Conservation (phyloP, 1,284 basidiomycete genomes). For the Malassezia arunalokei region DNA sequence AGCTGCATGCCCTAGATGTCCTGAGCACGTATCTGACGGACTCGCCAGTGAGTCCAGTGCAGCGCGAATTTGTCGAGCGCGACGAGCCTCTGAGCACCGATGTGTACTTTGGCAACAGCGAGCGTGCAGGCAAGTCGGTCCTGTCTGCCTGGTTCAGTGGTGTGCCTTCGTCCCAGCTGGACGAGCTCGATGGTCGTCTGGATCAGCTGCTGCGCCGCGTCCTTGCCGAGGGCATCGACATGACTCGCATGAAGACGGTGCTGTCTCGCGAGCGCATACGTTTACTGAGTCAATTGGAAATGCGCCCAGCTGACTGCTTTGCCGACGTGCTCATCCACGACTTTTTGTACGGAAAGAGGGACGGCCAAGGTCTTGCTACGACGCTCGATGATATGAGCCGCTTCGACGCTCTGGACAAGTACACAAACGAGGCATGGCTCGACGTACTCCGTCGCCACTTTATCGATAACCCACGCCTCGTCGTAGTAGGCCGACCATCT, state of each 20-base stretch:
- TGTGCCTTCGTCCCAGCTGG: slow-evolving; percentile 68
- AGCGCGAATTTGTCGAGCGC: slow-evolving; percentile 84
- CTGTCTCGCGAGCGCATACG: slow-evolving; percentile 78
- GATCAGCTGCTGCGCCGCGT: slow-evolving; percentile 62
- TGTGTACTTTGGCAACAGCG: slow-evolving; percentile 69
- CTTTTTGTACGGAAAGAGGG: slow-evolving; percentile 71
- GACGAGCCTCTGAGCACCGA: slow-evolving; percentile 73
- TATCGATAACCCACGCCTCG: slow-evolving; percentile 32
- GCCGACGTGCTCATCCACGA: slow-evolving; percentile 58
- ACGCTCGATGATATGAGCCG: slow-evolving; percentile 69
- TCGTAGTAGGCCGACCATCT: slow-evolving; percentile 74
- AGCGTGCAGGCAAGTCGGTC: slow-evolving; percentile 57
- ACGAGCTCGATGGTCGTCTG: slow-evolving; percentile 61
- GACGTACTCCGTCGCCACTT: slow-evolving; percentile 62
- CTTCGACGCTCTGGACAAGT: slow-evolving; percentile 55
- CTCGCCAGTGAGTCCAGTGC: slow-evolving; percentile 67
- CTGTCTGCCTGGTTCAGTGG: slow-evolving; percentile 69
- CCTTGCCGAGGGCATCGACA: slow-evolving; percentile 67
- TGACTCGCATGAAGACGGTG: slow-evolving; percentile 77
- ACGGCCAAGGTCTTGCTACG: slow-evolving; percentile 65
- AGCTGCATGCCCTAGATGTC: slow-evolving; percentile 71
- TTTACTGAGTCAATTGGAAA: slow-evolving; percentile 48
- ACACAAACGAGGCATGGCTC: slow-evolving; percentile 68
- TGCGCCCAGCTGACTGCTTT: slow-evolving; percentile 47
- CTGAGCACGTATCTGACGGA: slow-evolving; percentile 73